Conservation (phyloP, 768 basidiomycete genomes). For the Daedaleopsis nitida region DNA sequence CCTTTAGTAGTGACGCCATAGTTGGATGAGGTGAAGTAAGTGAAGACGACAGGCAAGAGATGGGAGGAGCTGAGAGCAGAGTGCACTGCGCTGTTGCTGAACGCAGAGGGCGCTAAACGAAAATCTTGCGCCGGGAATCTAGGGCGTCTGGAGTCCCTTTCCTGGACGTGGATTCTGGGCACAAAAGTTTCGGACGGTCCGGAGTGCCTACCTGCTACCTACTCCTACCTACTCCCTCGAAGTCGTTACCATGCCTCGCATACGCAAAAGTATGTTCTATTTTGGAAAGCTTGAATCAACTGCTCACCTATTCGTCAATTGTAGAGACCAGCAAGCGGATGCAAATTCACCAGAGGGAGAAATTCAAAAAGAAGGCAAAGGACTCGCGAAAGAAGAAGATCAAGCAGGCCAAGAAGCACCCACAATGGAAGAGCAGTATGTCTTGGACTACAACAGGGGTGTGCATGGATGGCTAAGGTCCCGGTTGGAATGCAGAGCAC, state of each 20-base stretch:
- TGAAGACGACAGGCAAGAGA: no score
- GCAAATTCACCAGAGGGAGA: conserved; percentile 72
- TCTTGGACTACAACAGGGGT: not conserved
- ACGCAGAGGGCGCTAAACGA: not conserved
- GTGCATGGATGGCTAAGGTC: not conserved
- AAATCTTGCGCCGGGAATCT: not conserved
- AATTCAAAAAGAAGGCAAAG: conserved; percentile 70
- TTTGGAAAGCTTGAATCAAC: not conserved
- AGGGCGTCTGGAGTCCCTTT: not conserved
- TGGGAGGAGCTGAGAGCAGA: no score
- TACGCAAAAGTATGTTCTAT: conserved; percentile 60
- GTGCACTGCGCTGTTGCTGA: no score
- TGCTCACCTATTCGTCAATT: not conserved
- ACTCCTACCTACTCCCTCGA: no score
- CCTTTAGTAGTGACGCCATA: conserved; percentile 70
- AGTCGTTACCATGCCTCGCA: conserved; percentile 56
- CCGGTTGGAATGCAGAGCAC: conserved; percentile 54
- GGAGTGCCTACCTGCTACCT: not conserved
- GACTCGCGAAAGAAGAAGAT: conserved; percentile 78
- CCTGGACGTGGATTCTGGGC: not conserved
- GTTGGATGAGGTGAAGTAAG: not conserved
- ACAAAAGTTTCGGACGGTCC: conserved; percentile 1
- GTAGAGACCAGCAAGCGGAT: conserved; percentile 84
- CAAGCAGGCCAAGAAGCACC: conserved; percentile 76
- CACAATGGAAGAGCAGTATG: conserved; percentile 88